These are phyloP conservation scores for Aspergillus neotritici DNA, from an alignment of 2,329 filamentous ascomycete species.

Conservation along the genomic window DNA sequence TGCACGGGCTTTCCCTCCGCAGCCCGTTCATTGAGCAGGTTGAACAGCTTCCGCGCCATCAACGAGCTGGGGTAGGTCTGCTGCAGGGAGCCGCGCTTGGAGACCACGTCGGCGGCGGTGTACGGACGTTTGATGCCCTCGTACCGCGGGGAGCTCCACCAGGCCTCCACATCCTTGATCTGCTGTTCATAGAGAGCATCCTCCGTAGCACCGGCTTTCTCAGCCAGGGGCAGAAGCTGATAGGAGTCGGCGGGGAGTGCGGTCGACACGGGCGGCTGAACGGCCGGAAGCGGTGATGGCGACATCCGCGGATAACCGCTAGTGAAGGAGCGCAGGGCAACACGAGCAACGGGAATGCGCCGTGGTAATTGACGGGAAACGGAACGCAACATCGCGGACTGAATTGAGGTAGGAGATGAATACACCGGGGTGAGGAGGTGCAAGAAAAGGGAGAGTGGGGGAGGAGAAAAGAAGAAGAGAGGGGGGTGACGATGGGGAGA, in stretches of 20 bases:
- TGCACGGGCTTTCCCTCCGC: slow-evolving; percentile 82
- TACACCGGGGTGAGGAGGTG: too few relatives aligned
- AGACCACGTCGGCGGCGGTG: slow-evolving; percentile 82
- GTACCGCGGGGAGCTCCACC: slow-evolving; percentile 84
- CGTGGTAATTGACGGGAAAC: slow-evolving; percentile 33
- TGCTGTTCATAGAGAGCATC: slow-evolving; percentile 81
- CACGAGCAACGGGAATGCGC: slow-evolving; percentile 20
- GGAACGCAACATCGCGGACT: slow-evolving; percentile 31
- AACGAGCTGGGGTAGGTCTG: slow-evolving; percentile 87
- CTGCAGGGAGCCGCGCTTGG: slow-evolving; percentile 81
- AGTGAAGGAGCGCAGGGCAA: slow-evolving; percentile 30
- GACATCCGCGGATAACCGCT: slow-evolving; percentile 49
- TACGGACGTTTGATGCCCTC: slow-evolving; percentile 89
- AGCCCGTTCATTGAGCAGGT: slow-evolving; percentile 72
- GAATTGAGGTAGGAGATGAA: not conserved
- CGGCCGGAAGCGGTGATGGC: slow-evolving; percentile 44
- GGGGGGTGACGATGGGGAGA: too few relatives aligned
- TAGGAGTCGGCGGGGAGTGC: slow-evolving; percentile 68
- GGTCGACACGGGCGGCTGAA: slow-evolving; percentile 57
- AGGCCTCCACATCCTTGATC: slow-evolving; percentile 75
- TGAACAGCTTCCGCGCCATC: slow-evolving; percentile 93
- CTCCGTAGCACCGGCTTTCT: slow-evolving; percentile 74
- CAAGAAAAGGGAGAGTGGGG: too few relatives aligned
- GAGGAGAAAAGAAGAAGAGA: too few relatives aligned
- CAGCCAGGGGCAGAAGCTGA: slow-evolving; percentile 71